Evolutionary conservation across 192 early-diverging fungal genomes (phyloP).

Genomic region (Entomortierella beljakovae): DNA sequence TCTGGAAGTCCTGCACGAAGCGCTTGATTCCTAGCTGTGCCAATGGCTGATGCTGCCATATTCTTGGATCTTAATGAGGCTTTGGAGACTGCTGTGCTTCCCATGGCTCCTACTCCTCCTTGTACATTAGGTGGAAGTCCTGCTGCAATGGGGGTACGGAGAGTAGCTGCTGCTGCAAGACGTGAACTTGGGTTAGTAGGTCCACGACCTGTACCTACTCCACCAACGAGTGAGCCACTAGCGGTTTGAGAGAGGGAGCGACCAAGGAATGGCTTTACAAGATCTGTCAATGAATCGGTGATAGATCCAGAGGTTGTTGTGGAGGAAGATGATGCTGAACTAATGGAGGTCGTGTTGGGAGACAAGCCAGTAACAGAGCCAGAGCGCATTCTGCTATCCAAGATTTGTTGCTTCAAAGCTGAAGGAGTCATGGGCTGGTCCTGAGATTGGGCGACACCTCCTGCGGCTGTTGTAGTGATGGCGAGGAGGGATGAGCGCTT

Average conservation of each 20-base stretch:
- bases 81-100: constrained; percentile 37
- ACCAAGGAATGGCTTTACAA: constrained; percentile 38
- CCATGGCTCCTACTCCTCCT: constrained; percentile 43
- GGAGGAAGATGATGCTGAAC: not conserved
- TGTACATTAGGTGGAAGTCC: constrained; percentile 33
- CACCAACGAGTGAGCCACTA: constrained; percentile 10
- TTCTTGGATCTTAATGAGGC: constrained; percentile 29
- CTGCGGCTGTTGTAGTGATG: not conserved
- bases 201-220: constrained; percentile 21
- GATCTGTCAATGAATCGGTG: constrained; percentile 30
- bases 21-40: constrained; percentile 30
- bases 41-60: constrained; percentile 46
- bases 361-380: not conserved
- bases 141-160: constrained; percentile 48
- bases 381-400: constrained; percentile 33
- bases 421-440: constrained; percentile 37
- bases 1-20: constrained; percentile 24
- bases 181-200: constrained; percentile 24
- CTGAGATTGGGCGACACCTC: not conserved
- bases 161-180: constrained; percentile 27
- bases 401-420: constrained; percentile 32
- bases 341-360: not conserved
- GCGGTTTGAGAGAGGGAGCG: constrained; percentile 12
- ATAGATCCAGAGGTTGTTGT: constrained; percentile 12
- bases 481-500: constrained; percentile 33